Evolutionary conservation across 2,329 filamentous ascomycete species (phyloP).

Genomic region (Colletotrichum spinosum): DNA sequence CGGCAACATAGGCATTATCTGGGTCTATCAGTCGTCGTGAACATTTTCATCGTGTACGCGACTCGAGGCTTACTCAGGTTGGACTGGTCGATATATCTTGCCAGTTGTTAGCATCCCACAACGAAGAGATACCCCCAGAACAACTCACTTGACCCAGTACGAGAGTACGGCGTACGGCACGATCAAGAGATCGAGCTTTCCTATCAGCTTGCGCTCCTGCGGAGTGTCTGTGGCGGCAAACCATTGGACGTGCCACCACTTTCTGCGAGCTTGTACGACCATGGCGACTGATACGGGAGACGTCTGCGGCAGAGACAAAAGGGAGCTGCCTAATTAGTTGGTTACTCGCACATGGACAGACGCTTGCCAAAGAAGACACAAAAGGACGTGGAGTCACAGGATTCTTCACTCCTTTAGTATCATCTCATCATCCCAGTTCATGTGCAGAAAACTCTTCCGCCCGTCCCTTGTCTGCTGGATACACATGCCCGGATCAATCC

Average conservation of each 20-base stretch:
- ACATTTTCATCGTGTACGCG: slow-evolving; percentile 44
- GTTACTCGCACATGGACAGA: too few relatives aligned
- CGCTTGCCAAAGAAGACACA: background rate
- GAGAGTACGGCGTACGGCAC: slow-evolving; percentile 47
- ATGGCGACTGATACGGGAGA: background rate
- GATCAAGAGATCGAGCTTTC: slow-evolving; percentile 55
- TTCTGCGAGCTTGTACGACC: slow-evolving; percentile 36
- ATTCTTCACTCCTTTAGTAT: slow-evolving; percentile 19
- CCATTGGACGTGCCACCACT: slow-evolving; percentile 58
- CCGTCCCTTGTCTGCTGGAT: slow-evolving; percentile 6
- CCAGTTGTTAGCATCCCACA: background rate
- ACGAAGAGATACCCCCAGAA: too few relatives aligned
- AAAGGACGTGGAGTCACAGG: slow-evolving; percentile 2
- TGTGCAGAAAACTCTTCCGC: background rate
- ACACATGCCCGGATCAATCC: background rate
- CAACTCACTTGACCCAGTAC: slow-evolving; percentile 43
- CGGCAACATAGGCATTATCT: slow-evolving; percentile 48
- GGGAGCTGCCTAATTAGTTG: background rate
- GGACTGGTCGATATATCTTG: slow-evolving; percentile 39
- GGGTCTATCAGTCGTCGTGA: slow-evolving; percentile 52
- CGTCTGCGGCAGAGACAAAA: background rate
- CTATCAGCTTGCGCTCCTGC: slow-evolving; percentile 52
- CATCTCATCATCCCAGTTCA: background rate
- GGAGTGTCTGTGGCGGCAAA: slow-evolving; percentile 61
- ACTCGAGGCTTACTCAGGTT: slow-evolving; percentile 43